phyloP scores from a whole-genome alignment of 176 grass and related monocot species.

The Aegilops sharonensis region DNA sequence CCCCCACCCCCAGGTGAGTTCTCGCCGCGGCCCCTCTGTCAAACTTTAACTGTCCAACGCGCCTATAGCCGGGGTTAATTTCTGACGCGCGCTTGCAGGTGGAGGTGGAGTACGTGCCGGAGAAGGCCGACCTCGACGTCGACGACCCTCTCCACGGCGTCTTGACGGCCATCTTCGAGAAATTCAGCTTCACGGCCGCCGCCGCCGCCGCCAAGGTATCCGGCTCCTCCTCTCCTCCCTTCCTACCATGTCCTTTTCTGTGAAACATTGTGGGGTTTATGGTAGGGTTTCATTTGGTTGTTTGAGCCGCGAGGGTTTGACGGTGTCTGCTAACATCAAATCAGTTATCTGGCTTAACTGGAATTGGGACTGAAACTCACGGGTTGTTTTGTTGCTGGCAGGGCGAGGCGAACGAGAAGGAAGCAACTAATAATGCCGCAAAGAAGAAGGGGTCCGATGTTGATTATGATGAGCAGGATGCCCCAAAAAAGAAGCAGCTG shows the following conservation, averaged over 20 bases:
- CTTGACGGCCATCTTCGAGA: conserved; percentile 77
- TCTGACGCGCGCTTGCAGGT: conserved; percentile 23
- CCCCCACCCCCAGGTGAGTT: conserved; percentile 31
- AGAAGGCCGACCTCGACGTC: conserved; percentile 61
- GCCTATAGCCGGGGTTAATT: no score
- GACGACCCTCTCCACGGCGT: conserved; percentile 51
- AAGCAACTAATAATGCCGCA: background rate
- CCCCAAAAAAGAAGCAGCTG: conserved; percentile 52
- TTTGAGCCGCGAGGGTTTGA: conserved; percentile 42
- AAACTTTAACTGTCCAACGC: no score
- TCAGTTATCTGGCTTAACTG: no score
- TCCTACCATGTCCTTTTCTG: background rate
- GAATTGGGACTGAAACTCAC: no score
- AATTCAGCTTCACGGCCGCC: conserved; percentile 61
- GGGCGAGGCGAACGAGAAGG: background rate
- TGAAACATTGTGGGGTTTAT: background rate
- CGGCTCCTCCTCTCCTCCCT: background rate
- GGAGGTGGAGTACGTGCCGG: conserved; percentile 86
- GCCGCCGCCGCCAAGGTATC: conserved; percentile 45
- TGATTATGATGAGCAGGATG: conserved; percentile 32
- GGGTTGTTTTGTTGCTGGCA: background rate
- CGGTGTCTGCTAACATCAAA: no score
- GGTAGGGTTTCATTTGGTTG: background rate
- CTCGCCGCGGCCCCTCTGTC: no score
- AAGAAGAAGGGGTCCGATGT: background rate